phyloP scores from a whole-genome alignment of 805 yeast genomes.

The Lipomyces yamadae region DNA sequence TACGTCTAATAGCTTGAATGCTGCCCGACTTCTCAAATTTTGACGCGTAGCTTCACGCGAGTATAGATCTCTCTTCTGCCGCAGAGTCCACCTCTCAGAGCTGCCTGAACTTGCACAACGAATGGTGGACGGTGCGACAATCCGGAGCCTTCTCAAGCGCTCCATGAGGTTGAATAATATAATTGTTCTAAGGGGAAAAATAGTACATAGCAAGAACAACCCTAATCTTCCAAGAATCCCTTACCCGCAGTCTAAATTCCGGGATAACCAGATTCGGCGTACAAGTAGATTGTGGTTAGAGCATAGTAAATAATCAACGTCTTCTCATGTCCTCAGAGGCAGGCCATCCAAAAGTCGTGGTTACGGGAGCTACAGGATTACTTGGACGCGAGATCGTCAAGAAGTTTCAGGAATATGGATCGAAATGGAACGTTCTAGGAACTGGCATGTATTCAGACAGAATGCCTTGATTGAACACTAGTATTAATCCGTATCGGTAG shows the following conservation, averaged over 20 bases:
- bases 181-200: background rate
- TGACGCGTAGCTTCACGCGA: slow-evolving; percentile 67
- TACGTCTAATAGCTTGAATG: slow-evolving; percentile 71
- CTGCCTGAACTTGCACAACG: slow-evolving; percentile 25
- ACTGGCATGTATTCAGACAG: slow-evolving; percentile 19
- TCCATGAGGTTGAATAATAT: background rate
- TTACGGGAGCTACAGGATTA: slow-evolving; percentile 36
- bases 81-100: slow-evolving; percentile 72
- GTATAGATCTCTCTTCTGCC: slow-evolving; percentile 70
- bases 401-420: slow-evolving; percentile 18
- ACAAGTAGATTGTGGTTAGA: background rate
- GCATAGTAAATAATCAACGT: background rate
- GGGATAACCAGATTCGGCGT: too few species aligned
- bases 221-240: too few species aligned
- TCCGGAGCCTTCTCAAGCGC: background rate
- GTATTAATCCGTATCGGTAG: background rate
- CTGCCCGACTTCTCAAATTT: slow-evolving; percentile 82
- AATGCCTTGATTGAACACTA: background rate
- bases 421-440: slow-evolving; percentile 23
- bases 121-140: background rate
- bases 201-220: too few species aligned
- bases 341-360: slow-evolving; percentile 6
- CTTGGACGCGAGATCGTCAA: slow-evolving; percentile 27
- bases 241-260: too few species aligned
- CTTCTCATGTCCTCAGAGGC: background rate